Base-by-base conservation (phyloP, 768 basidiomycete species). In the Naganishia antarctica region DNA sequence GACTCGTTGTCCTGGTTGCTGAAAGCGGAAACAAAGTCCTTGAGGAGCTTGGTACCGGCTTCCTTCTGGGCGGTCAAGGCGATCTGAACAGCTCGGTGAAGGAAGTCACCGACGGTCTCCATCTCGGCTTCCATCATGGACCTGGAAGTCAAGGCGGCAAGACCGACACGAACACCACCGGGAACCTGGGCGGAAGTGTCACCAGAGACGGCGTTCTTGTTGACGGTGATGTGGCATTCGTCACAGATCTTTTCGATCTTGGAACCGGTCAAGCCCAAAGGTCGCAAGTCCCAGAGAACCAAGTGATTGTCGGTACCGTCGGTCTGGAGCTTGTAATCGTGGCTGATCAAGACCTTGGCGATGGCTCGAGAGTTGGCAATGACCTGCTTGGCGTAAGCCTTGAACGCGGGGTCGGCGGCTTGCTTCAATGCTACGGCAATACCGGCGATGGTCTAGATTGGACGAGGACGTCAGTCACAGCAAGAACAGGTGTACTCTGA, bases 211-310 rank as follows among this genome's bases (percentile, higher is more conserved):
- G 93, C 91, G 79, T 98, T 98, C 81, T 97, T 79, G 77, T 80
- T 79, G 61, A 97, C 91, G 32, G 93, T 97, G 77, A 98, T 96
- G 64, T 91, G 91, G 78, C 91, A 85, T 57, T 96, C 83, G 77
- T 98, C 94, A 78, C 96, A 96, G 70, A 99, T 85, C 83, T 96
- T 97, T 83, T 97, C 94, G 64, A 99, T 86, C 80, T 98, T 98
- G 82, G 87, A 89, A 53, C 96, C 96, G n/a, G 96, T 97, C 75
- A 98, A 81, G 51, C 90, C 89, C 68, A 96, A 83, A 31, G 96
- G 96, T 37, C 96, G 85, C 66, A 97, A 84, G 74, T 98, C 96
- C 94, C 93, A 97, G 51, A 99, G 87, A 51, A 98, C 87, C 69
- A 98, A 86, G 79, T 99, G 96, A 83, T 90, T 98, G 78, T 98